phyloP scores from a whole-genome alignment of 2,329 filamentous ascomycete genomes.

The Piedraia hortae region DNA sequence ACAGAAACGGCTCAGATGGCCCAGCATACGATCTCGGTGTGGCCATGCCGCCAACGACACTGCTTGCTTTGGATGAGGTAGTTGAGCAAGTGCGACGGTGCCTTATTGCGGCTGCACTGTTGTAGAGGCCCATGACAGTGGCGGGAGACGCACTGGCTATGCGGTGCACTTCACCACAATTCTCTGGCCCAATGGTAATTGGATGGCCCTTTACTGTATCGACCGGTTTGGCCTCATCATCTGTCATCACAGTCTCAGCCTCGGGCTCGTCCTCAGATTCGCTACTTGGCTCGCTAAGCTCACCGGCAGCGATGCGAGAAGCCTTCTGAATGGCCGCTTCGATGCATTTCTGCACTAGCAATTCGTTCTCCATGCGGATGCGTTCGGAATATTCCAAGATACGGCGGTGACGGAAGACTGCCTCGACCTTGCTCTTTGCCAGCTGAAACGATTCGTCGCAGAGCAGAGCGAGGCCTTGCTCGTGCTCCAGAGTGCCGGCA shows the following conservation, averaged over 20 bases:
- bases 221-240: neutral
- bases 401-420: conserved; percentile 66
- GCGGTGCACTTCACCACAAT: conserved; percentile 1
- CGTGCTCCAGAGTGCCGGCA: conserved; percentile 71
- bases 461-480: conserved; percentile 66
- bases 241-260: neutral
- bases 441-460: conserved; percentile 71
- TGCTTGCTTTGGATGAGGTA: conserved; percentile 62
- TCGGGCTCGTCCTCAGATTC: conserved; percentile 11
- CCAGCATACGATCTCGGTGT: conserved; percentile 65
- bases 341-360: conserved; percentile 86
- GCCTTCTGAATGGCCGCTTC: conserved; percentile 77
- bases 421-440: conserved; percentile 71
- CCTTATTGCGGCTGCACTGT: conserved; percentile 23
- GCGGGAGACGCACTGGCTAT: conserved; percentile 17
- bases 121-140: conserved; percentile 28
- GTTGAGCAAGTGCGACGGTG: conserved; percentile 30
- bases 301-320: conserved; percentile 59
- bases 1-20: conserved; percentile 22
- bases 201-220: conserved; percentile 2
- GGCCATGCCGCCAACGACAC: conserved; percentile 55
- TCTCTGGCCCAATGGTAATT: conserved; percentile 9
- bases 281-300: conserved; percentile 45
- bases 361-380: conserved; percentile 77
- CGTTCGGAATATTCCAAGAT: conserved; percentile 92